Base-by-base conservation (phyloP, 1,139 yeast genomes). In the Geotrichum carabidarum region DNA sequence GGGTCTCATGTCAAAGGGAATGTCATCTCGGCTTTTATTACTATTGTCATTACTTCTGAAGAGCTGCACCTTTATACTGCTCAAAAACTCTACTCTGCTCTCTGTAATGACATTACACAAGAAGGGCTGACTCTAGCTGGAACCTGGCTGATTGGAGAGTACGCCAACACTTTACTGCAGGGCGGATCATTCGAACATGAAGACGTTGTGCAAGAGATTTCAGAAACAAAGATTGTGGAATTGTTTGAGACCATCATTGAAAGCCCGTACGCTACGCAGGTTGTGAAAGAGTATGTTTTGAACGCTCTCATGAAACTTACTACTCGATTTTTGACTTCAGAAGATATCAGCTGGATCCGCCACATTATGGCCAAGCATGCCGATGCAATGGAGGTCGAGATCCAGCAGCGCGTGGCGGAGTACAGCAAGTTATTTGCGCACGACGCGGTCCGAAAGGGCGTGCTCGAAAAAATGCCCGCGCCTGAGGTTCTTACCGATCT, bases 101-200 rank as follows among this genome's bases (percentile, higher is more conserved):
- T 81, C 50, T 68, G 75, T 48, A 74, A 74, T 35, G 84, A 84
- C 62, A 67, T 74, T 30, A 72, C 82, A 37, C 90, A 86, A 64
- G 82, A 75, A 65, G 96, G 94, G 0, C 78, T 93, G 63, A 79
- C 83, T 7, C 67, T 90, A 54, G 83, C 88, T 5, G 80, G 88
- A 0, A 75, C 84, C 9, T 94, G 98, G 96, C 77, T 89, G 60
- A 68, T 90, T 59, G 99, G 99, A 44, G 99, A 94, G 71, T 93
- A 86, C 66, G 91, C 85, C 18, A 94, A 87, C 61, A 68, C 82
- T 44, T 72, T 90, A 6, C 64, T 86, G 37, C 77, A 77, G 50
- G 71, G 66, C 5, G 76, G 76, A 36, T 47, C 65, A 9, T 69
- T 72, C 46, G 67, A 75, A 38, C 83, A 79, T 54, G 73, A 74